Percentiles rank a stretch among this genome's conserved stretches.
These are phyloP conservation scores for Hymenoscyphus infarciens DNA, from an alignment of 2,329 filamentous ascomycete species.

Conservation along the genomic window DNA sequence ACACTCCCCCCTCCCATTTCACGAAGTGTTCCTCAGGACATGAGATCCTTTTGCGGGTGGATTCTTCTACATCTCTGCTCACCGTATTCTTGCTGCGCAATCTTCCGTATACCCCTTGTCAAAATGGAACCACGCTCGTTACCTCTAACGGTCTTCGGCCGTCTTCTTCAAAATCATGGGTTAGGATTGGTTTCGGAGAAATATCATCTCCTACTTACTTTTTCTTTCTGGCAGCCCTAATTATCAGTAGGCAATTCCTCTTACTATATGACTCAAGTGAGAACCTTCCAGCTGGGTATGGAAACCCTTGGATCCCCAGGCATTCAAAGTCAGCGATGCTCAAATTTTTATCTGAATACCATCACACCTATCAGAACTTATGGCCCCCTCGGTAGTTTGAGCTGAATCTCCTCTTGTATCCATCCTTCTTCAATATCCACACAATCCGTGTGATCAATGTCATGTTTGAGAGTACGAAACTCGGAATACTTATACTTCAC, in stretches of 20 bases:
- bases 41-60: neutral
- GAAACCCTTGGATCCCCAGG: constrained; percentile 6
- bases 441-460: neutral
- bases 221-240: neutral
- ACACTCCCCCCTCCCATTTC: neutral
- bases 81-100: constrained; percentile 1
- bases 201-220: neutral
- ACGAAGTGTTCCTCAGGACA: neutral
- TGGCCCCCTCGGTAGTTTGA: constrained; percentile 6
- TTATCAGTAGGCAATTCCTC: neutral
- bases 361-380: constrained; percentile 8
- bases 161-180: neutral
- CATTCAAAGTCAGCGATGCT: constrained; percentile 11
- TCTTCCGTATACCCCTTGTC: neutral
- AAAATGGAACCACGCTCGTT: neutral
- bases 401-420: constrained; percentile 8
- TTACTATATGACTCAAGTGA: constrained; percentile 11
- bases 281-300: constrained; percentile 9
- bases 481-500: constrained; percentile 6
- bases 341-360: constrained; percentile 9
- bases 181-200: neutral
- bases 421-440: constrained; percentile 5
- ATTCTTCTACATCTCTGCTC: neutral
- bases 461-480: neutral
- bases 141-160: neutral